A percentile compares a stretch with the other conserved stretches of the same genome.
phyloP scores from a whole-genome alignment of 176 grass and related monocot genomes.

The Musa troglodytarum region DNA sequence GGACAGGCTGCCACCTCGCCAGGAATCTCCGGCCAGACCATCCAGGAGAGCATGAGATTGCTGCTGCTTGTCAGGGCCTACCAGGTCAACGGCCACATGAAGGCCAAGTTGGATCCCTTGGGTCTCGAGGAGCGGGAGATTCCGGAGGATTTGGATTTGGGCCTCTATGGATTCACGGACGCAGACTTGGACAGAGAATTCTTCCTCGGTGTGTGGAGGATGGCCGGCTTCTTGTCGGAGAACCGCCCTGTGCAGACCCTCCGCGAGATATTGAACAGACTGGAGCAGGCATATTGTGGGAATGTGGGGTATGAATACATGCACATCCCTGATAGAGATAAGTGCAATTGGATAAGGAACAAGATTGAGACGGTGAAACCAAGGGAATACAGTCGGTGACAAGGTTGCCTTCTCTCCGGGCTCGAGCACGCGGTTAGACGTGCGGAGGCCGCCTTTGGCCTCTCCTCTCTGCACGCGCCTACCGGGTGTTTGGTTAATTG shows the following conservation, averaged over 20 bases:
- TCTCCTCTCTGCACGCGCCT: not conserved
- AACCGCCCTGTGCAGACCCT: constrained; percentile 40
- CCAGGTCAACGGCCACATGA: constrained; percentile 46
- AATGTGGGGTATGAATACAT: constrained; percentile 42
- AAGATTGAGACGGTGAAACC: constrained; percentile 43
- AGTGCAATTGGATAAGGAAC: constrained; percentile 45
- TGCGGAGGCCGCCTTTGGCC: no score
- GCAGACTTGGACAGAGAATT: constrained; percentile 41
- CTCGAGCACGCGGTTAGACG: no score
- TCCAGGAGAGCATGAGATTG: constrained; percentile 43
- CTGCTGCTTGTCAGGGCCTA: constrained; percentile 37
- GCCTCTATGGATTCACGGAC: constrained; percentile 29
- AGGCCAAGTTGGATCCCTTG: constrained; percentile 37
- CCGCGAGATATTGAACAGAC: constrained; percentile 18
- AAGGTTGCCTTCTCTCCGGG: no score
- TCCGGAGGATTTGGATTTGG: constrained; percentile 25
- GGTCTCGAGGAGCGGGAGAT: constrained; percentile 19
- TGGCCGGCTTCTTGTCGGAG: constrained; percentile 46
- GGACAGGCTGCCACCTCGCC: constrained; percentile 10
- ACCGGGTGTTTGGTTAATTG: not conserved
- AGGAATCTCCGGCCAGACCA: constrained; percentile 21
- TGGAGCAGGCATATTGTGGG: constrained; percentile 39
- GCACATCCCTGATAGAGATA: constrained; percentile 34
- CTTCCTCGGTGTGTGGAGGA: constrained; percentile 41
- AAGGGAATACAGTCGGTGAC: constrained; percentile 17